Conservation (phyloP, 2,329 filamentous ascomycete genomes). For the Exophiala alcalophila region DNA sequence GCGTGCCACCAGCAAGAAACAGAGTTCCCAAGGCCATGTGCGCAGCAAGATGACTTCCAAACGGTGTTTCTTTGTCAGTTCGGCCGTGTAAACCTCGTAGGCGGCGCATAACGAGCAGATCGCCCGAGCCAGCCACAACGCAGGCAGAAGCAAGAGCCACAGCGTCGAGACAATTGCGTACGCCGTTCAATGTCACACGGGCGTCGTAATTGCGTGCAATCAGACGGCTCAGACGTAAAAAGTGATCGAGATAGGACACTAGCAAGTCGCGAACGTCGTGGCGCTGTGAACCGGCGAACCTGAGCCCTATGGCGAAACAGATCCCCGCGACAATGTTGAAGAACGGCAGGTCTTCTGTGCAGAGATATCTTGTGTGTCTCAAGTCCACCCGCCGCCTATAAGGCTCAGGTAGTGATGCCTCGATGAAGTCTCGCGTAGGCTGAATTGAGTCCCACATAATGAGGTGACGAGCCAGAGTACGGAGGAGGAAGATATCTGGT, state of each 20-base stretch:
- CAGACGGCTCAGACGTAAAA: constrained; percentile 72
- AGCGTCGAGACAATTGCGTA: constrained; percentile 87
- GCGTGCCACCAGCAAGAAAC: constrained; percentile 88
- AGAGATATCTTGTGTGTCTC: constrained; percentile 58
- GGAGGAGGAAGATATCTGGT: constrained; percentile 85
- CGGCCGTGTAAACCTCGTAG: constrained; percentile 85
- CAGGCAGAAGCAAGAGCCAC: constrained; percentile 77
- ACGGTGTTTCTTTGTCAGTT: constrained; percentile 77
- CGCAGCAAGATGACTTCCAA: constrained; percentile 88
- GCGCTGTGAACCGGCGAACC: constrained; percentile 71
- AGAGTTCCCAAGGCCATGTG: constrained; percentile 88
- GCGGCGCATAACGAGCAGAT: constrained; percentile 78
- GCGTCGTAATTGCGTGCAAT: constrained; percentile 70
- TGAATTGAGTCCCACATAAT: constrained; percentile 89
- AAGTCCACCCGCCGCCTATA: constrained; percentile 65
- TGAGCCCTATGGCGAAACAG: constrained; percentile 67
- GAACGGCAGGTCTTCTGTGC: constrained; percentile 82
- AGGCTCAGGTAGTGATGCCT: constrained; percentile 65
- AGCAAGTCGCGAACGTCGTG: constrained; percentile 73
- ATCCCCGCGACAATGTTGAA: constrained; percentile 89
- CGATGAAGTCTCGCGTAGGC: constrained; percentile 71
- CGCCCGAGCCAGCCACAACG: constrained; percentile 95
- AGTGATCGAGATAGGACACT: constrained; percentile 79
- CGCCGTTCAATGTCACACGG: constrained; percentile 75
- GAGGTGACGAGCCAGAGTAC: constrained; percentile 83